Conservation (phyloP, 2,329 filamentous ascomycete species). For the Dactylellina parvicollis region DNA sequence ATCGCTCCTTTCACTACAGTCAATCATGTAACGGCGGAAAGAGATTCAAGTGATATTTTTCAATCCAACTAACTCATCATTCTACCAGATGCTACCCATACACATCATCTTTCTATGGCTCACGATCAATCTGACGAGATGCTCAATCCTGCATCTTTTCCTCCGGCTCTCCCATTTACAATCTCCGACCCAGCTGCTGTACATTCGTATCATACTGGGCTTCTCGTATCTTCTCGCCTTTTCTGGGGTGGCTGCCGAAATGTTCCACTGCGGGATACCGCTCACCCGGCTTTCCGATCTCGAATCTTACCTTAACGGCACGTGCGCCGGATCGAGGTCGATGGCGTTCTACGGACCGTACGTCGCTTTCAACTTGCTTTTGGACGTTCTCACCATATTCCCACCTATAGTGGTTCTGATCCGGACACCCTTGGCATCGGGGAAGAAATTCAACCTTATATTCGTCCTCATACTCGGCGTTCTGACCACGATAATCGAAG, state of each 20-base stretch:
- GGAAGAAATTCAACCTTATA: constrained; percentile 11
- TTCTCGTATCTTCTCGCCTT: constrained; percentile 13
- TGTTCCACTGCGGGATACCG: constrained; percentile 17
- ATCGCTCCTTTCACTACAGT: neutral
- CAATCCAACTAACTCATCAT: too few species aligned
- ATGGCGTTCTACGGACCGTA: constrained; percentile 2
- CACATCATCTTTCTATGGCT: constrained; percentile 1
- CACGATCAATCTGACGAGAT: constrained; percentile 11
- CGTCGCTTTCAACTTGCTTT: neutral
- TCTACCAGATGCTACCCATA: neutral
- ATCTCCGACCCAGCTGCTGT: neutral
- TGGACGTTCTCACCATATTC: constrained; percentile 14
- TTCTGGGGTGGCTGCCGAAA: neutral
- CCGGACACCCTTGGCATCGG: neutral
- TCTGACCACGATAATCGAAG: neutral
- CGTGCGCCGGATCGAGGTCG: constrained; percentile 1
- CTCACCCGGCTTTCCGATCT: neutral
- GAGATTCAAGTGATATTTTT: neutral
- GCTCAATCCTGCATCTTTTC: constrained; percentile 22
- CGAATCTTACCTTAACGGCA: constrained; percentile 3
- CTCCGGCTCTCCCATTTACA: constrained; percentile 9
- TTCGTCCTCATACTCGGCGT: constrained; percentile 7
- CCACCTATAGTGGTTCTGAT: constrained; percentile 9
- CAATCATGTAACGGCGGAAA: neutral
- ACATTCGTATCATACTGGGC: neutral